Percentiles rank a stretch among this genome's conserved stretches.
phyloP scores from a whole-genome alignment of 306 rosid genomes.

The Vigna hirtella region DNA sequence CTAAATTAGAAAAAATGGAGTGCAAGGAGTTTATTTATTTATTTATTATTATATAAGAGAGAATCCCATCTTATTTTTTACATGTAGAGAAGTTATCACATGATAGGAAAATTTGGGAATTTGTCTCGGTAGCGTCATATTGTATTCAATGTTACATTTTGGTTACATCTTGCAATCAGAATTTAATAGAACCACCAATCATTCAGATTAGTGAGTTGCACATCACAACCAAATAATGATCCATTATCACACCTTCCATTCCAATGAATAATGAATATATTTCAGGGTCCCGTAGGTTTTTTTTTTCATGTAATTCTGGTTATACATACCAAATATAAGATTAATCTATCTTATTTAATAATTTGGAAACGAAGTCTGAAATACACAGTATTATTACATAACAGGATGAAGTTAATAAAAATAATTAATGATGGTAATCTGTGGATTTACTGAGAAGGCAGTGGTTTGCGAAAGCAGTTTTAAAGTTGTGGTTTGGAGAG shows the following conservation, averaged over 20 bases:
- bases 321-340: not conserved
- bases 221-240: slow-evolving; percentile 47
- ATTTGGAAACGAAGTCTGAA: not conserved
- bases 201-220: slow-evolving; percentile 43
- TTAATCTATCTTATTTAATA: no score
- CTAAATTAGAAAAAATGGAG: no score
- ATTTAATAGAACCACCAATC: slow-evolving; percentile 36
- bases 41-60: no score
- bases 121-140: slow-evolving; percentile 11
- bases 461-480: not conserved
- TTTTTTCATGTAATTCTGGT: slow-evolving; percentile 36
- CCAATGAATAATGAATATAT: slow-evolving; percentile 16
- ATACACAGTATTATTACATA: not conserved
- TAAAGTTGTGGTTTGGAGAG: slow-evolving; percentile 2
- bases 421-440: not conserved
- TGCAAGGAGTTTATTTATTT: no score
- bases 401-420: not conserved
- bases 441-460: not conserved
- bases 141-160: slow-evolving; percentile 26
- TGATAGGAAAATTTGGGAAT: not conserved
- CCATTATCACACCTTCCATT: slow-evolving; percentile 27
- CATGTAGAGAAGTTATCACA: no score
- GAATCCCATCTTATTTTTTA: no score
- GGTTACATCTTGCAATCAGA: slow-evolving; percentile 38
- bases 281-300: slow-evolving; percentile 39